Evolutionary conservation across 2,329 filamentous ascomycete genomes (phyloP), one percentile per base, ranked within the genome.

Genomic region (Fusarium abutilonis): DNA sequence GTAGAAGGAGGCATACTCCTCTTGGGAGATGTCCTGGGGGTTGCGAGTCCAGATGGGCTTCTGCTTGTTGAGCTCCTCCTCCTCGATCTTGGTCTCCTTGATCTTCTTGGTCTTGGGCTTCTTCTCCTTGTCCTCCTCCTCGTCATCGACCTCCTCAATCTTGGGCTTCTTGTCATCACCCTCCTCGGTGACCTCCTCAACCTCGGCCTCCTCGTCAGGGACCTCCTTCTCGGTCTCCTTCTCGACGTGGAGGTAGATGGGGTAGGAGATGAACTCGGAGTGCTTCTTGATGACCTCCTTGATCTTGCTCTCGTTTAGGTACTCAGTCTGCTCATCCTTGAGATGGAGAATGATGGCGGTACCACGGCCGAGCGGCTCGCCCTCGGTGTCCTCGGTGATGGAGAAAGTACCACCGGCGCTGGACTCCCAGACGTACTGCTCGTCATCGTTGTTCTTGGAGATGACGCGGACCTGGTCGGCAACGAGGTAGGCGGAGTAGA

Each of bases 201-300:
- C 88, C 48, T 96, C 93, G 68, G 86, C 88, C 48, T 96, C 93
- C 86, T 98, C 94, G 78, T 98, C 95, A 67, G 94, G 94, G 66
- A 98, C 93, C 86, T 99, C 95, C 75, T 87, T 97, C 91, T 99
- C 95, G 69, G 89, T 93, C 91, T 99, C 95, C 91, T 99, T 99
- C 80, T 91, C 82, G 76, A 99, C 93, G 85, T 99, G 95, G 71
- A 99, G 94, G 88, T 97, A 99, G 90, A 99, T 99, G 77, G 95
- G 95, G 88, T 99, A 99, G 47, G 95, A 98, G 86, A 99, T 99
- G 88, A 99, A 99, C 86, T 99, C 95, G 78, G 95, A 98, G 91
- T 99, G 95, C 92, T 99, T 99, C 93, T 98, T 98, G 86, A 99
- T 93, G 70, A 99, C 94, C 87, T 99, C 95, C 91, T 99, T 99